Conservation (phyloP, 2,329 filamentous ascomycete genomes). For the Chaetomiaceae sp. region DNA sequence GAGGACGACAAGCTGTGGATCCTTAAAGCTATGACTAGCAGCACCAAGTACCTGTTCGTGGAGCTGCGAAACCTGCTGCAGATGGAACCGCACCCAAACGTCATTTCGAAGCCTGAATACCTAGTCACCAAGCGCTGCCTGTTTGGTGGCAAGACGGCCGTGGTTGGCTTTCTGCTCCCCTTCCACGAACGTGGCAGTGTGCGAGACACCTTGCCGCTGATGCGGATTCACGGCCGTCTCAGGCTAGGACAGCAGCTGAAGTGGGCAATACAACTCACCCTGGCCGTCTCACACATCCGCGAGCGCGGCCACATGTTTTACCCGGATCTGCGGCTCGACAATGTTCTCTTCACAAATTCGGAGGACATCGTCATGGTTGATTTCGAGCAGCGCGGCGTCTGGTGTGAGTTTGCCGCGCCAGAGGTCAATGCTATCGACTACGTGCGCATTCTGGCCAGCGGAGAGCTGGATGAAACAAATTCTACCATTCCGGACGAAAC, state of each 20-base stretch:
- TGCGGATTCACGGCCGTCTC: constrained; percentile 44
- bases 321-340: constrained; percentile 57
- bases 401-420: constrained; percentile 58
- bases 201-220: constrained; percentile 50
- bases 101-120: constrained; percentile 49
- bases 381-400: constrained; percentile 60
- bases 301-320: constrained; percentile 47
- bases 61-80: constrained; percentile 54
- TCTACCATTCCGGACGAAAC: constrained; percentile 35
- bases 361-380: constrained; percentile 54
- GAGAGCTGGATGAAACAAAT: constrained; percentile 36
- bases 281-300: constrained; percentile 48
- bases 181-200: constrained; percentile 52
- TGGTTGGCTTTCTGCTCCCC: constrained; percentile 54
- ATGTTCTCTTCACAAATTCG: constrained; percentile 48
- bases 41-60: constrained; percentile 58
- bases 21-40: constrained; percentile 55
- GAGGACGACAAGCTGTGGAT: constrained; percentile 41
- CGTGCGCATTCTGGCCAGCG: constrained; percentile 48
- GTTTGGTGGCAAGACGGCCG: constrained; percentile 52
- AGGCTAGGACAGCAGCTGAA: constrained; percentile 43
- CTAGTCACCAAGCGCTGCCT: constrained; percentile 52
- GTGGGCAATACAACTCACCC: constrained; percentile 52
- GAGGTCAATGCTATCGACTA: constrained; percentile 59
- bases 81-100: constrained; percentile 48